phyloP scores from a whole-genome alignment of 1,284 basidiomycete genomes.

The Earliella scabrosa region DNA sequence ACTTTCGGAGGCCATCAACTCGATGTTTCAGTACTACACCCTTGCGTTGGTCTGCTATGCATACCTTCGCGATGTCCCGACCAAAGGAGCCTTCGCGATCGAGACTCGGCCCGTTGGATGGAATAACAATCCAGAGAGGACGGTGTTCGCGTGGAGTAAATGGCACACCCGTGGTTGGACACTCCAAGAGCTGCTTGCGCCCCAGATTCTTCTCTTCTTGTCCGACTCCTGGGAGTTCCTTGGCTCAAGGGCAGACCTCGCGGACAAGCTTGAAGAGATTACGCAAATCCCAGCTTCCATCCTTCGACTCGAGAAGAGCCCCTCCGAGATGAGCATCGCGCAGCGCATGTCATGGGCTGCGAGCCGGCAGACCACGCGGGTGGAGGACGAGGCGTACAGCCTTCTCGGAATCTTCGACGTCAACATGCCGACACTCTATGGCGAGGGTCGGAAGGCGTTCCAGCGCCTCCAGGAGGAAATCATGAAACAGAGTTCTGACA shows the following conservation, averaged over 20 bases:
- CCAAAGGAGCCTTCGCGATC: neutral
- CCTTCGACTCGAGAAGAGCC: neutral
- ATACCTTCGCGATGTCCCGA: constrained; percentile 7
- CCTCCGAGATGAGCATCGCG: constrained; percentile 5
- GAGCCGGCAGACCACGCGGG: constrained; percentile 4
- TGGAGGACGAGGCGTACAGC: constrained; percentile 15
- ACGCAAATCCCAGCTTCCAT: constrained; percentile 1
- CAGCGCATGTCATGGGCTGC: constrained; percentile 20
- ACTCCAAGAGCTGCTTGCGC: constrained; percentile 16
- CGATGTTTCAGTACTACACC: constrained; percentile 13
- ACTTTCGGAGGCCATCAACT: constrained; percentile 16
- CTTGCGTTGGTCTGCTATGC: constrained; percentile 9
- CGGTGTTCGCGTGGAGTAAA: constrained; percentile 8
- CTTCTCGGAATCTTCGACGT: constrained; percentile 15
- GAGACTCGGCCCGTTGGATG: no score
- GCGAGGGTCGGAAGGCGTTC: constrained; percentile 14
- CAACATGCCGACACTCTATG: constrained; percentile 14
- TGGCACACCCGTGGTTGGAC: constrained; percentile 19
- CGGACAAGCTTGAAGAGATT: neutral
- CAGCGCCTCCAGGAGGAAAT: constrained; percentile 15
- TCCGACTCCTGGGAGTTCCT: constrained; percentile 7
- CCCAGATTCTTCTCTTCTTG: constrained; percentile 7
- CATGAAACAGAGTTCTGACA: constrained; percentile 7
- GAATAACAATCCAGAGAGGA: no score
- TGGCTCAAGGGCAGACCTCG: constrained; percentile 9